Evolutionary conservation across 306 rosid species (phyloP), one percentile per base, ranked within the genome.

Genomic region (Vigna radiata): DNA sequence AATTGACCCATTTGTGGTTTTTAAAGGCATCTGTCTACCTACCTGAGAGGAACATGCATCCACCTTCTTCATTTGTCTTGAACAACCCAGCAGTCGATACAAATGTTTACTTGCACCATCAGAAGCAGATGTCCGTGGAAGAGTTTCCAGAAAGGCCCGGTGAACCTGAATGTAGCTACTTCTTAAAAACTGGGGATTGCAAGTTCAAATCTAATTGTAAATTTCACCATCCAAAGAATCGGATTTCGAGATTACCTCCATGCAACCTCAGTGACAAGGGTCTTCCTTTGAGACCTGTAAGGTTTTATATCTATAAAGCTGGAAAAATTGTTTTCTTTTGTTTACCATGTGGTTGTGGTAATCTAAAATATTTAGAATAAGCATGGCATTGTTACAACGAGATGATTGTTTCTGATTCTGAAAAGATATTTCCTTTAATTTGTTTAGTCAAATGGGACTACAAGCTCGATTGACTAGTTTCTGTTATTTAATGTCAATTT

Each of bases 221-320:
- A 83, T 96, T 89, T 77, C 93, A 96, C 83, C 99, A 92, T 85
- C 99, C 99, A 11, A 96, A 88, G 88, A 87, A 59, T 82, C 76
- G 88, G 79, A 59, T 41, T 65, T 79, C 88, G 37, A 84, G 70
- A 64, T 18, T 83, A 63, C 83, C 89, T 25, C 84, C 80, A n/a
- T 83, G 87, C 82, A 50, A 70, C 63, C 91, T 91, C 76, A 91
- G 89, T 73, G 97, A 96, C 88, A 89, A 86, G 85, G 99, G 98
- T 72, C 90, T 92, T 73, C 99, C 99, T 76, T 75, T 96, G 86
- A 89, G 96, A 90, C 97, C 99, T 52, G 97, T 96, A 86, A 92
- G 97, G 65, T 77, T 43, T 62, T 14, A 19, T 66, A 7, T 12
- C 11, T 46, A 4, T 21, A 44, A 21, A 46, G 19, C 55, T 44